Conservation (phyloP, 768 basidiomycete species). For the Kwoniella dejecticola region DNA sequence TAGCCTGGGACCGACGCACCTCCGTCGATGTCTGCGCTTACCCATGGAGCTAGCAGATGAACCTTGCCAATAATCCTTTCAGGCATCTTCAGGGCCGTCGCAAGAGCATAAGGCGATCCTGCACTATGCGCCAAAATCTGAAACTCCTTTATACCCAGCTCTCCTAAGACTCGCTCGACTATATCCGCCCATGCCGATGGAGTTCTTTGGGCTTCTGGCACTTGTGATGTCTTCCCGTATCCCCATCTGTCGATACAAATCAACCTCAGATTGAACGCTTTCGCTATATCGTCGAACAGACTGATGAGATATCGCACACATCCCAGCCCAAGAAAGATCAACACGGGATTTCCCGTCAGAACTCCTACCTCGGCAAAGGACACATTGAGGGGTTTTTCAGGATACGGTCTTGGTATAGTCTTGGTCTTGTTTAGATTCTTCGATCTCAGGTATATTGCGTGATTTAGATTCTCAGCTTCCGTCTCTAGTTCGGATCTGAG, state of each 20-base stretch:
- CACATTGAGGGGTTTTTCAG: slow-evolving; percentile 73
- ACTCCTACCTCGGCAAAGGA: slow-evolving; percentile 92
- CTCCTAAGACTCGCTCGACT: slow-evolving; percentile 85
- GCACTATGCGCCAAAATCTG: slow-evolving; percentile 95
- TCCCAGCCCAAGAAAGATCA: slow-evolving; percentile 90
- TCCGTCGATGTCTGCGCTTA: slow-evolving; percentile 76
- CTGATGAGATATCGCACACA: slow-evolving; percentile 94
- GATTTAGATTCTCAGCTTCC: slow-evolving; percentile 52
- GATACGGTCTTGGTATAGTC: slow-evolving; percentile 74
- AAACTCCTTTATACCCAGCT: slow-evolving; percentile 73
- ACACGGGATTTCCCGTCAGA: slow-evolving; percentile 78
- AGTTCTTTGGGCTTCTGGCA: slow-evolving; percentile 65
- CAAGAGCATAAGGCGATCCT: slow-evolving; percentile 90
- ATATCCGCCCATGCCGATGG: slow-evolving; percentile 88
- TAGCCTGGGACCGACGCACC: slow-evolving; percentile 62
- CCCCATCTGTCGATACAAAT: slow-evolving; percentile 98
- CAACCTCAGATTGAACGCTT: slow-evolving; percentile 77
- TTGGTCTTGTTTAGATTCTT: slow-evolving; percentile 79
- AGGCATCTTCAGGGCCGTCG: slow-evolving; percentile 74
- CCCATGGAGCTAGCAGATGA: slow-evolving; percentile 93
- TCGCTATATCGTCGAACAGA: slow-evolving; percentile 94
- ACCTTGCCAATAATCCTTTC: slow-evolving; percentile 79
- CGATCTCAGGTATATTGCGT: slow-evolving; percentile 85
- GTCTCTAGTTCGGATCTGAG: slow-evolving; percentile 9
- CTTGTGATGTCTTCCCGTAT: slow-evolving; percentile 77